Evolutionary conservation across 2,329 filamentous ascomycete species (phyloP).

Genomic region (Aspergillus pseudoglaucus): DNA sequence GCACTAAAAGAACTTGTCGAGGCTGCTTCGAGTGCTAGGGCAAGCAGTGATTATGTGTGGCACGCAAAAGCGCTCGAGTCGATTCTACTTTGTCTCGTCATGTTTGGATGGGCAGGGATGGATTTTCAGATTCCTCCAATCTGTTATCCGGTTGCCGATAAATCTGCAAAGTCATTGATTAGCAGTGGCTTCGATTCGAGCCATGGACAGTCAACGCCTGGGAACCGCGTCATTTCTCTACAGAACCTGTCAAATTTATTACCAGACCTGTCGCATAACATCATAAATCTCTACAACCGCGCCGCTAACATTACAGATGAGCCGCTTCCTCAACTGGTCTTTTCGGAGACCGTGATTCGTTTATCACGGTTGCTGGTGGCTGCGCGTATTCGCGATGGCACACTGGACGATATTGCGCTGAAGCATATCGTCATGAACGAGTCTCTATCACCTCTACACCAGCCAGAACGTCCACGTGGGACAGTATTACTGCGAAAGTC

Average conservation of each 20-base stretch:
- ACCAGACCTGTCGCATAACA: slow-evolving; percentile 52
- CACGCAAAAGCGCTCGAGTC: slow-evolving; percentile 91
- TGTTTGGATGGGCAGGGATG: slow-evolving; percentile 76
- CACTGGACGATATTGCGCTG: slow-evolving; percentile 45
- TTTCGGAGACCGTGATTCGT: slow-evolving; percentile 52
- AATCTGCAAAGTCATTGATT: slow-evolving; percentile 39
- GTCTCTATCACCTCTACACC: slow-evolving; percentile 30
- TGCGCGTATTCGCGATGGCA: slow-evolving; percentile 45
- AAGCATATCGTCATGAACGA: slow-evolving; percentile 55
- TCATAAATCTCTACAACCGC: slow-evolving; percentile 50
- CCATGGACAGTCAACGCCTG: slow-evolving; percentile 38
- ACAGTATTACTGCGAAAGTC: slow-evolving; percentile 48
- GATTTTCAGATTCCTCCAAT: slow-evolving; percentile 62
- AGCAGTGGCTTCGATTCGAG: slow-evolving; percentile 32
- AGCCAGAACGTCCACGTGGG: slow-evolving; percentile 30
- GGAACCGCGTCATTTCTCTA: slow-evolving; percentile 41
- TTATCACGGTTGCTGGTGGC: slow-evolving; percentile 48
- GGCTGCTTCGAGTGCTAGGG: slow-evolving; percentile 68
- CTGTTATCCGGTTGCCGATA: slow-evolving; percentile 47
- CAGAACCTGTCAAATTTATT: slow-evolving; percentile 48
- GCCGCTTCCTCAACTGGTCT: slow-evolving; percentile 47
- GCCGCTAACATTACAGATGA: slow-evolving; percentile 48
- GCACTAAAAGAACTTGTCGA: slow-evolving; percentile 78
- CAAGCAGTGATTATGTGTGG: slow-evolving; percentile 89
- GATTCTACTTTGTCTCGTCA: slow-evolving; percentile 71